These are phyloP conservation scores for Solanum infundibuliforme DNA, from an alignment of 257 asterid species.

Conservation along the genomic window DNA sequence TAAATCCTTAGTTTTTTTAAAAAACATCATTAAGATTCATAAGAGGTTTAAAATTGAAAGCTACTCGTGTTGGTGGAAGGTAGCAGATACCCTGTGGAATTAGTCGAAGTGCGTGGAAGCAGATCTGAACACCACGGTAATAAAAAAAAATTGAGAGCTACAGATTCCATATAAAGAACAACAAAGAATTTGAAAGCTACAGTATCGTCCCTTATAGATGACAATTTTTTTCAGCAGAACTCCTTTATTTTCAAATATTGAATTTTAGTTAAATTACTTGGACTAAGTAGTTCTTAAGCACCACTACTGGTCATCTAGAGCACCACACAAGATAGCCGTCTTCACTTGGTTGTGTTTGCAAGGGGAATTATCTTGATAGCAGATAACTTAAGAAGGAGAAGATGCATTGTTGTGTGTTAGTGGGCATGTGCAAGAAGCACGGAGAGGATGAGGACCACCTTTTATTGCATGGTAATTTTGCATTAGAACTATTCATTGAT, in stretches of 20 bases:
- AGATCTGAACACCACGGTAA: not conserved
- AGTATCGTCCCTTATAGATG: not conserved
- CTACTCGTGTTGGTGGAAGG: not conserved
- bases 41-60: not conserved
- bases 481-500: not conserved
- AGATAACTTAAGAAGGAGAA: not conserved
- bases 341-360: not conserved
- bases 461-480: not conserved
- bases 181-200: not conserved
- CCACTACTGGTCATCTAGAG: not conserved
- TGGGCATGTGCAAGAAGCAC: not conserved
- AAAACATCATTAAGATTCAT: not conserved
- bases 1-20: not conserved
- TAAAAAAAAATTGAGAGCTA: not conserved
- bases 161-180: not conserved
- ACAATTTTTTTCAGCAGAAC: not conserved
- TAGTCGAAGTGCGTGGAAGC: not conserved
- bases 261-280: not conserved
- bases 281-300: not conserved
- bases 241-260: not conserved
- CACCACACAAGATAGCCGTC: not conserved
- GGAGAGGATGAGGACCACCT: not conserved
- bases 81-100: not conserved
- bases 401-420: not conserved
- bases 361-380: not conserved